Evolutionary conservation across 2,329 filamentous ascomycete genomes (phyloP), one percentile per base, ranked within the genome.

Genomic region (Botryosphaeria dothidea): DNA sequence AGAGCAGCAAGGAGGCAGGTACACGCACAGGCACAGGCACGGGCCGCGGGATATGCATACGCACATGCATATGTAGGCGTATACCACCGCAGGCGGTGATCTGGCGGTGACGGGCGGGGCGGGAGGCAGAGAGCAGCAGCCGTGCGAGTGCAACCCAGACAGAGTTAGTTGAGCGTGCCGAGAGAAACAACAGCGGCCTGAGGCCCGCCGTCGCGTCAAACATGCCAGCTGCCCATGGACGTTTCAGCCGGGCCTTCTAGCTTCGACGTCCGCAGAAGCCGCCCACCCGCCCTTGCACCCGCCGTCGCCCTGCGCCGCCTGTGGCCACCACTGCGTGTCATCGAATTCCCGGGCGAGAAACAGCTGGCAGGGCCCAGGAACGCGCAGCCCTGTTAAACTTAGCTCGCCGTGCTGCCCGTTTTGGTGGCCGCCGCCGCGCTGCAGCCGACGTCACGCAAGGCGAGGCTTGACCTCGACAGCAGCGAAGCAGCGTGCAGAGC

Each of bases 131-230:
- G n/a, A 36, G 51, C 21, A 27, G 57, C 34, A 8, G 58, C 21
- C 51, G 58, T 62, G 58, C 31, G 58, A 62, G 58, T 51, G 58
- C 34, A 43, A 51, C 58, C 34, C 43, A n/a, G 6, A 9, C 46
- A 17, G 46, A 23, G 43, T 13, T 46, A 4, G 21, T 9, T 17
- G 43, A 23, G 19, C 8, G 4, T 5, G 38, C 9, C 46, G 23
- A 49, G 25, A 49, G 46, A 49, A 29, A 49, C 46, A 27, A 27
- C 11, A 6, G 46, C 46, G 23, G 46, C 46, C 46, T 51, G 46
- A 51, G 46, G 46, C 46, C 11, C 2, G 49, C 27, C 49, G 48
- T 9, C 48, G 31, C 51, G 31, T 56, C 51, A 23, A 41, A 38
- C 31, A 56, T 7, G 15, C 52, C 13, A 8, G n/a, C 21, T 25